Base-by-base conservation (phyloP, 192 early-diverging fungal genomes). In the Gryganskiella cystojenkinii region DNA sequence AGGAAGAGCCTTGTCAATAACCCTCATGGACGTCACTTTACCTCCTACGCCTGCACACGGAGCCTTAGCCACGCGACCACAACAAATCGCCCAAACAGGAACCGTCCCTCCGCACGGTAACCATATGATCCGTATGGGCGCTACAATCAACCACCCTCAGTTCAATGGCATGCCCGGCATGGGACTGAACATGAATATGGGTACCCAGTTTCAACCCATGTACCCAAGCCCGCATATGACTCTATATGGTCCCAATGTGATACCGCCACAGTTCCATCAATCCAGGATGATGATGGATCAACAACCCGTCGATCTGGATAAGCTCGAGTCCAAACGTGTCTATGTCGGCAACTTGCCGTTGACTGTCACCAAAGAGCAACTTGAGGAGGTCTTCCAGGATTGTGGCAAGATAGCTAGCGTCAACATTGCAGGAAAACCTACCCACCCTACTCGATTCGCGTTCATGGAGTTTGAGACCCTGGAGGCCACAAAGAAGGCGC, bases 161-260 rank as follows among this genome's bases (percentile, higher is more conserved):
- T 78, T 62, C 50, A 69, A 51, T 45, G 61, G 61, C 34, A 59
- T 69, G 56, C n/a, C n/a, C n/a, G 51, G 49, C 10, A 61, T 60
- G 50, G 72, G 53, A 5, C 6, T 50, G 47, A 24, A 24, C 19
- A 50, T 70, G 67, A 28, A 17, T 37, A 61, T 70, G 57, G 35
- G 61, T 35, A 71, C 43, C 49, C 74, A 78, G 42, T 69, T 69
- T 30, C 61, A 47, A 31, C 74, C 74, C 4, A 63, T 78, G 56
- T 78, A 78, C n/a, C 66, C 60, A 45, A 78, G 61, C 34, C 74
- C 74, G 33, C 74, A 78, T 30, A 78, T 78, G 74, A 69, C 66
- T 0, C 61, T 78, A 9, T 78, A 69, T 24, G 64, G 64, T 24
- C 65, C 65, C 22, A 76, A 57, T 44, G 67, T 76, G 28, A 53